These are phyloP conservation scores for Tardiomyces depauwii DNA, from an alignment of 1,139 yeast genomes.

Conservation along the genomic window DNA sequence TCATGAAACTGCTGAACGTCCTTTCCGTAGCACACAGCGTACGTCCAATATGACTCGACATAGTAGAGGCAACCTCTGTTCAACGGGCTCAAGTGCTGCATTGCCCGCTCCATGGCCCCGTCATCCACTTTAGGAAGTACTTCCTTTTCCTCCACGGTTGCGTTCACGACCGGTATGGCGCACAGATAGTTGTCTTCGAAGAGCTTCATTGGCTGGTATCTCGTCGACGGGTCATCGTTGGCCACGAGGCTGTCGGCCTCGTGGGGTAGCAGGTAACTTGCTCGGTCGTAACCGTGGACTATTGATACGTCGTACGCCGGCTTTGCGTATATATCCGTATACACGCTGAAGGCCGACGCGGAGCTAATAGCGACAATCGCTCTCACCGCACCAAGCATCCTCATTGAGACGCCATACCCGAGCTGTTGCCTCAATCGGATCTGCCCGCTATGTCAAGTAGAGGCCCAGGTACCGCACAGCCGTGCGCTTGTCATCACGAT, in stretches of 20 bases:
- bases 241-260: no score
- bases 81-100: constrained; percentile 19
- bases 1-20: constrained; percentile 49
- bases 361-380: no score
- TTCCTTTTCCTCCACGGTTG: background rate
- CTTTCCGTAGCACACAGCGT: constrained; percentile 44
- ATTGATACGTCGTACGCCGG: constrained; percentile 10
- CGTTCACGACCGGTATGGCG: background rate
- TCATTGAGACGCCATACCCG: no score
- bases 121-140: no score
- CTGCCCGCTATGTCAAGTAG: no score
- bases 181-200: background rate
- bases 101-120: constrained; percentile 13
- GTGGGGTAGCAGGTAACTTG: no score
- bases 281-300: background rate
- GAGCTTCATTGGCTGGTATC: background rate
- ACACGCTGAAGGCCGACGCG: constrained; percentile 7
- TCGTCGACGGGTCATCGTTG: no score
- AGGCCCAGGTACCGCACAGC: no score
- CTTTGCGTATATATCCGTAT: constrained; percentile 11
- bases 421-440: no score
- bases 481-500: no score
- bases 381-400: no score
- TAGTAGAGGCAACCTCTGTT: constrained; percentile 27
- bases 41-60: constrained; percentile 51